These are phyloP conservation scores for Eucalyptus sp. DNA, from an alignment of 345 rosid species.

Conservation along the genomic window DNA sequence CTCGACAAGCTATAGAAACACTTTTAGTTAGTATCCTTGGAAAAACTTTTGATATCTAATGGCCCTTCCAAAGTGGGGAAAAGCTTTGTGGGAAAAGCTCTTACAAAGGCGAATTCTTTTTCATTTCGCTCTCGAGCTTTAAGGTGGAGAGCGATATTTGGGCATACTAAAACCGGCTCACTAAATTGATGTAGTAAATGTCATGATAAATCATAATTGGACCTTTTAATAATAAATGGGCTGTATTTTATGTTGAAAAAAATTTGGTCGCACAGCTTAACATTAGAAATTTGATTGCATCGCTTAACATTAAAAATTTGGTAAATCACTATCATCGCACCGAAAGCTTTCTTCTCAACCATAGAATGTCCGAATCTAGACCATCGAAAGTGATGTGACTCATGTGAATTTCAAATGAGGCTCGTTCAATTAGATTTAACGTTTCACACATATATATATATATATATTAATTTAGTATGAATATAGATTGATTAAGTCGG, in stretches of 20 bases:
- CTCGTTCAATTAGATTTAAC: background rate
- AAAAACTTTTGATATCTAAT: background rate
- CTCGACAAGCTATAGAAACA: background rate
- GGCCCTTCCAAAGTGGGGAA: background rate
- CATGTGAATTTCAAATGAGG: background rate
- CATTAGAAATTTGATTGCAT: background rate
- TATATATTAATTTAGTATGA: background rate
- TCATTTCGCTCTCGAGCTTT: background rate
- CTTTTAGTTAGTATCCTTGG: background rate
- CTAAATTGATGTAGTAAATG: background rate
- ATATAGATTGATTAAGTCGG: background rate
- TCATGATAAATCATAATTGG: background rate
- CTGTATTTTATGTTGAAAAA: background rate
- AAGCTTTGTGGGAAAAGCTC: no score
- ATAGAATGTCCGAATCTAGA: no score
- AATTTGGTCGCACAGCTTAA: fast-evolving
- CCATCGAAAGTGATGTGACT: background rate
- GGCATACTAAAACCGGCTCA: background rate
- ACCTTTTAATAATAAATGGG: background rate
- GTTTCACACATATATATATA: background rate
- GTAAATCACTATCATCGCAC: fast-evolving
- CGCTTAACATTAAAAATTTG: background rate
- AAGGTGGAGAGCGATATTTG: fast-evolving
- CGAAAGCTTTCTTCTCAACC: fast-evolving
- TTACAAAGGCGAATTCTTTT: background rate